Conservation (phyloP, 768 basidiomycete species). For the Sporobolomyces phaffii region DNA sequence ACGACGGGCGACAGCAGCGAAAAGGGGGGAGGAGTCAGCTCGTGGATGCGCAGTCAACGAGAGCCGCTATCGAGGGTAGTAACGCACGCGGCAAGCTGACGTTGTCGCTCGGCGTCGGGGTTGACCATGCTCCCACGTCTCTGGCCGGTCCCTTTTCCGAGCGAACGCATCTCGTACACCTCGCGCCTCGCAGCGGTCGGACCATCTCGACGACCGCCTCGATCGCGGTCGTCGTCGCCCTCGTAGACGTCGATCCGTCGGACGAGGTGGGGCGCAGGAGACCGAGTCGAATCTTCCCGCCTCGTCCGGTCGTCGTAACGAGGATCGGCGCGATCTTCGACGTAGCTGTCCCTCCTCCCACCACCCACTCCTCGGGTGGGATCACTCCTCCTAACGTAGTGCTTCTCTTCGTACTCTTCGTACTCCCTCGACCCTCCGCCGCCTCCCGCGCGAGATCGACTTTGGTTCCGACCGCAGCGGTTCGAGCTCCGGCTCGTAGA, state of each 20-base stretch:
- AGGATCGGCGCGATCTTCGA: neutral
- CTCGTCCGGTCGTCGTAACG: neutral
- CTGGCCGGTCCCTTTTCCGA: constrained; percentile 12
- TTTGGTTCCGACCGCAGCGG: no score
- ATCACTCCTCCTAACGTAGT: constrained; percentile 1
- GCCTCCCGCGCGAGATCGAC: neutral
- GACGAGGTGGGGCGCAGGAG: constrained; percentile 1
- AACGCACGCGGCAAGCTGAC: constrained; percentile 15
- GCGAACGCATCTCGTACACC: constrained; percentile 3
- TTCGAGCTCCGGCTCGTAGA: no score
- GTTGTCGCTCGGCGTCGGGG: neutral
- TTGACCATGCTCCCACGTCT: neutral
- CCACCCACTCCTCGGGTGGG: neutral
- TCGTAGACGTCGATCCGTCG: constrained; percentile 6
- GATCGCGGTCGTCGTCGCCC: neutral
- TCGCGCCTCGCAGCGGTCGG: neutral
- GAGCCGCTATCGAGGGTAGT: no score
- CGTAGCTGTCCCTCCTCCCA: neutral
- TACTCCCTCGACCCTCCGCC: neutral
- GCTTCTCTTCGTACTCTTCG: constrained; percentile 12
- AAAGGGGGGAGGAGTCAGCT: no score
- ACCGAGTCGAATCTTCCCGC: neutral
- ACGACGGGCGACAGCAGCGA: no score
- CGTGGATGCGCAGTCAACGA: no score
- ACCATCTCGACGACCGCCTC: neutral